Percentiles rank a stretch among this genome's conserved stretches.
These are phyloP conservation scores for Boletus subcaerulescens DNA, from an alignment of 768 basidiomycete genomes.

Conservation along the genomic window DNA sequence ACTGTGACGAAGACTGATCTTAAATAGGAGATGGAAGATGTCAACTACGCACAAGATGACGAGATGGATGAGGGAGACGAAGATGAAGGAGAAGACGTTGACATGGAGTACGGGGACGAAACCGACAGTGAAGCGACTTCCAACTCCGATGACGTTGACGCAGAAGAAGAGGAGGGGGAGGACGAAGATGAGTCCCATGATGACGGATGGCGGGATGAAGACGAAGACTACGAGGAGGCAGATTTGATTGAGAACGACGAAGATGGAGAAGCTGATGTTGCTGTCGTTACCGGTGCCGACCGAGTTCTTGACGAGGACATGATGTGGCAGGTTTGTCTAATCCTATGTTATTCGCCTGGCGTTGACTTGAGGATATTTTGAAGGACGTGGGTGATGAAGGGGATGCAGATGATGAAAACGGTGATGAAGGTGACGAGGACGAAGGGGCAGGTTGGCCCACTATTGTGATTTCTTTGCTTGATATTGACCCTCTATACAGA, in stretches of 20 bases:
- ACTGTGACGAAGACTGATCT: slow-evolving; percentile 17
- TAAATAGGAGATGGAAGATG: slow-evolving; percentile 80
- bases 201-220: slow-evolving; percentile 56
- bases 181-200: slow-evolving; percentile 46
- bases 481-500: slow-evolving; percentile 27
- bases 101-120: slow-evolving; percentile 84
- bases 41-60: slow-evolving; percentile 62
- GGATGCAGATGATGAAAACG: slow-evolving; percentile 59
- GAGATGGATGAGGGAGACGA: slow-evolving; percentile 83
- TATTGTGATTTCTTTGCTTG: not conserved
- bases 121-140: slow-evolving; percentile 82
- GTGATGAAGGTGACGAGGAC: slow-evolving; percentile 48
- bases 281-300: slow-evolving; percentile 48
- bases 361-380: slow-evolving; percentile 6
- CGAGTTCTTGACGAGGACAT: slow-evolving; percentile 50
- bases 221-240: slow-evolving; percentile 58
- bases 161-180: slow-evolving; percentile 62
- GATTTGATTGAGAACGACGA: slow-evolving; percentile 63
- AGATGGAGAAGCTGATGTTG: slow-evolving; percentile 44
- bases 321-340: slow-evolving; percentile 52
- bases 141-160: slow-evolving; percentile 66
- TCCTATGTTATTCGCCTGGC: not conserved
- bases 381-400: slow-evolving; percentile 57
- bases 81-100: slow-evolving; percentile 78
- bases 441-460: slow-evolving; percentile 20